phyloP scores from a whole-genome alignment of 2,329 filamentous ascomycete genomes.

The Pyricularia sp. region DNA sequence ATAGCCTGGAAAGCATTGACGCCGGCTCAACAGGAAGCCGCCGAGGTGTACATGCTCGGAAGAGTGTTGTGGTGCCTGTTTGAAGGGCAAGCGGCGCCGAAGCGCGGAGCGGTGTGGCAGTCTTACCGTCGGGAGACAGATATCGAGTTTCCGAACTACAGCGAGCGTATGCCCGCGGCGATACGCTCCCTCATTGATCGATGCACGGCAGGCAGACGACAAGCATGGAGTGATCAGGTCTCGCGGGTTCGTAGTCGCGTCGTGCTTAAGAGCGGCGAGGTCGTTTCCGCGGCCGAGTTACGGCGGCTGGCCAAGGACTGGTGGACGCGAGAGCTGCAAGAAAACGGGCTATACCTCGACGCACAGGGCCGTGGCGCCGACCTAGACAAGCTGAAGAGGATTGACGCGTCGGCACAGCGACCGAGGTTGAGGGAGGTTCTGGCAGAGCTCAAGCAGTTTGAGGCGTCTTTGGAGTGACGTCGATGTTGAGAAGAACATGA shows the following conservation, averaged over 20 bases:
- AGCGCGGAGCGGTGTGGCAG: slow-evolving; percentile 47
- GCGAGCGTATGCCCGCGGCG: slow-evolving; percentile 6
- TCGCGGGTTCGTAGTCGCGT: slow-evolving; percentile 4
- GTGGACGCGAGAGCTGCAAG: slow-evolving; percentile 3
- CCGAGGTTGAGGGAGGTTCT: slow-evolving; percentile 1
- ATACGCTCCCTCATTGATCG: slow-evolving; percentile 9
- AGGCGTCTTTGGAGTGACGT: not conserved
- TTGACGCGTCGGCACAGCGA: slow-evolving; percentile 3
- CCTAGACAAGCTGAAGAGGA: slow-evolving; percentile 3
- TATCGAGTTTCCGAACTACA: slow-evolving; percentile 45
- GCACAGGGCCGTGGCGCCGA: slow-evolving; percentile 3
- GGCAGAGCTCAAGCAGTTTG: slow-evolving; percentile 1
- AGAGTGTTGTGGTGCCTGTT: slow-evolving; percentile 54
- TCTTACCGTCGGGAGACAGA: slow-evolving; percentile 48
- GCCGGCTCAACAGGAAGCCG: slow-evolving; percentile 41
- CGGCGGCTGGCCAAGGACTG: slow-evolving; percentile 1
- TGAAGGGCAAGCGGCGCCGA: slow-evolving; percentile 48
- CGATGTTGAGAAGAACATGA: not conserved
- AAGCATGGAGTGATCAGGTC: slow-evolving; percentile 3
- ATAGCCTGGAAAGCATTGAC: slow-evolving; percentile 46
- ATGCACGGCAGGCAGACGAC: slow-evolving; percentile 8
- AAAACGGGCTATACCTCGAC: slow-evolving; percentile 5
- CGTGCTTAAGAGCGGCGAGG: slow-evolving; percentile 5
- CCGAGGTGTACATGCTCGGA: slow-evolving; percentile 54
- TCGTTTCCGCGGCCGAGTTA: not conserved